These are phyloP conservation scores for Botryosphaeria dothidea DNA, from an alignment of 2,329 filamentous ascomycete genomes.

Conservation along the genomic window DNA sequence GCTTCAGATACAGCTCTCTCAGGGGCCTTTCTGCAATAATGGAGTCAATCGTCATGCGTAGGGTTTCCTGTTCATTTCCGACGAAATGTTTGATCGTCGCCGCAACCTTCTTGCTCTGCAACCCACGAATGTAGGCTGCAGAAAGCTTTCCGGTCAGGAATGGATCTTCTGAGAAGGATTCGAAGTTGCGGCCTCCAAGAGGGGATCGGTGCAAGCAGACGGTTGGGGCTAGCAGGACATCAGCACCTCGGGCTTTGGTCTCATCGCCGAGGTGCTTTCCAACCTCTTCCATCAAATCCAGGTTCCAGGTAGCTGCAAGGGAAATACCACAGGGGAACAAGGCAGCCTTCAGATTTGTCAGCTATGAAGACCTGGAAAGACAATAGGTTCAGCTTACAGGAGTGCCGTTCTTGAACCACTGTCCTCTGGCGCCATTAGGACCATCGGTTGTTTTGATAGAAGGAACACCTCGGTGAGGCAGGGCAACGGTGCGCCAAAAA, in stretches of 20 bases:
- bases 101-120: conserved; percentile 72
- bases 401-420: conserved; percentile 62
- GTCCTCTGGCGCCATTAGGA: conserved; percentile 69
- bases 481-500: conserved; percentile 68
- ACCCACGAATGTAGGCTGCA: conserved; percentile 69
- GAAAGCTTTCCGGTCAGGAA: conserved; percentile 73
- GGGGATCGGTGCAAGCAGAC: conserved; percentile 82
- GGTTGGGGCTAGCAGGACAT: conserved; percentile 74
- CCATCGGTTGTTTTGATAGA: conserved; percentile 68
- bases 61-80: conserved; percentile 72
- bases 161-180: conserved; percentile 84
- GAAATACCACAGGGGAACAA: conserved; percentile 79
- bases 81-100: conserved; percentile 80
- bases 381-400: conserved; percentile 20
- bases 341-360: conserved; percentile 53
- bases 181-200: conserved; percentile 81
- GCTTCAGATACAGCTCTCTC: conserved; percentile 71
- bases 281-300: conserved; percentile 66
- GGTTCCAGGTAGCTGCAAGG: conserved; percentile 78
- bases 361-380: conserved; percentile 21
- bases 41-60: conserved; percentile 65
- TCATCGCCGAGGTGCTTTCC: conserved; percentile 73
- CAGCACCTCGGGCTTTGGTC: conserved; percentile 69
- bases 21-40: conserved; percentile 65
- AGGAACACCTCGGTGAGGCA: conserved; percentile 63